Conservation (phyloP, 2,329 filamentous ascomycete genomes). For the Clonostachys byssicola region DNA sequence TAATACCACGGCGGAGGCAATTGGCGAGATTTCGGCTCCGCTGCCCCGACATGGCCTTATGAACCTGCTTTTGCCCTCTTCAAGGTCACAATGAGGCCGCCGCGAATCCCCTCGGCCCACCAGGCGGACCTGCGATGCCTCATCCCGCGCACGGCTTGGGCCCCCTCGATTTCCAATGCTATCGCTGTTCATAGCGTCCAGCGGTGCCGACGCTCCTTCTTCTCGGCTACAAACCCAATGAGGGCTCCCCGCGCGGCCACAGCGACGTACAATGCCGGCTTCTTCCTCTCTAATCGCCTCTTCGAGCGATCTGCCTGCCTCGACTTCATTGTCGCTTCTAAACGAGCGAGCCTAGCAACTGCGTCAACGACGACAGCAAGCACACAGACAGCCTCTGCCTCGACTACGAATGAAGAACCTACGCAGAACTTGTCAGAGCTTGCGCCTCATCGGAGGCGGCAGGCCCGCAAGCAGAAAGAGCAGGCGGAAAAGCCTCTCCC, state of each 20-base stretch:
- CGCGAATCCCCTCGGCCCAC: conserved; percentile 1
- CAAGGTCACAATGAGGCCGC: background rate
- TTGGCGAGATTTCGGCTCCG: no score
- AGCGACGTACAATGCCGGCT: conserved; percentile 6
- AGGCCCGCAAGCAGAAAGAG: conserved; percentile 17
- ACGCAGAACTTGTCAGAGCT: conserved; percentile 7
- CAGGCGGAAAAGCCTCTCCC: conserved; percentile 18
- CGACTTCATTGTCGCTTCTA: conserved; percentile 18
- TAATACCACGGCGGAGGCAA: no score
- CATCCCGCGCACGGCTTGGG: background rate
- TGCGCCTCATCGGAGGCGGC: conserved; percentile 27
- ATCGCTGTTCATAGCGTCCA: no score
- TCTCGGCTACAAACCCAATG: conserved; percentile 1
- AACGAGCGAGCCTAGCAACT: conserved; percentile 8
- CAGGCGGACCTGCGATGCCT: conserved; percentile 2
- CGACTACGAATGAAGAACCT: background rate
- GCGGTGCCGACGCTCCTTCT: background rate
- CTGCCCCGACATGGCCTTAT: background rate
- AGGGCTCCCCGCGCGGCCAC: background rate
- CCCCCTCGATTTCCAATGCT: no score
- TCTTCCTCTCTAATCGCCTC: conserved; percentile 28
- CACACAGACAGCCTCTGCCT: conserved; percentile 8
- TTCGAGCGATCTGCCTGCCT: conserved; percentile 30
- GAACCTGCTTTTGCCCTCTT: background rate
- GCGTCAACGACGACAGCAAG: conserved; percentile 17